Evolutionary conservation across 768 basidiomycete genomes (phyloP).

Genomic region (Rhodosporidiobolus odoratus): DNA sequence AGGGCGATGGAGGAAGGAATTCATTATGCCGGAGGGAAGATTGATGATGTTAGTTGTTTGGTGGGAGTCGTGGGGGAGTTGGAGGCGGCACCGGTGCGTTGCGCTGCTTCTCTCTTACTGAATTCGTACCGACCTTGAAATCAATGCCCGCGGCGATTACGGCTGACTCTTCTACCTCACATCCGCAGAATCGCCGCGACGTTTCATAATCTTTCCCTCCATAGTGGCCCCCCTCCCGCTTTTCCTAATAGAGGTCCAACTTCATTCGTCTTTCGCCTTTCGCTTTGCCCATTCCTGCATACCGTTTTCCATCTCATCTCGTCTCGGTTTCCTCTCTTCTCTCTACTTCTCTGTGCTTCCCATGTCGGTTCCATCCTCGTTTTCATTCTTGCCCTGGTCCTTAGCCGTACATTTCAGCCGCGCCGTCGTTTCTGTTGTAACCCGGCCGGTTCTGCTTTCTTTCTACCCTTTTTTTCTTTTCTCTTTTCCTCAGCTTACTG

Average conservation of each 20-base stretch:
- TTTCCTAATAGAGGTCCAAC: not conserved
- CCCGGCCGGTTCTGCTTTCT: too few species aligned
- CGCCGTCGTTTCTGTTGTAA: too few species aligned
- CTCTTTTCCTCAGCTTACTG: too few species aligned
- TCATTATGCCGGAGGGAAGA: slow-evolving; percentile 42
- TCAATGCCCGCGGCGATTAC: not conserved
- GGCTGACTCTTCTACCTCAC: not conserved
- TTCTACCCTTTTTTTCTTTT: too few species aligned
- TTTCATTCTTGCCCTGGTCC: too few species aligned
- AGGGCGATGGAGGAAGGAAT: slow-evolving; percentile 42
- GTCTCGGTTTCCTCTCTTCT: not conserved
- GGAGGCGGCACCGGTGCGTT: slow-evolving; percentile 33
- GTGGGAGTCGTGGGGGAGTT: slow-evolving; percentile 38
- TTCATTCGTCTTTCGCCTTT: not conserved
- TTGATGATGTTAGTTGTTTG: slow-evolving; percentile 38
- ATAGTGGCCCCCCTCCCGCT: not conserved
- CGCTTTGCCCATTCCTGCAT: not conserved
- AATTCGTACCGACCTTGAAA: too few species aligned
- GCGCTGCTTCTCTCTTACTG: not conserved
- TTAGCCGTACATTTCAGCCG: too few species aligned
- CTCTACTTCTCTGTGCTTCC: not conserved
- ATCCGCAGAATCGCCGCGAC: slow-evolving; percentile 25
- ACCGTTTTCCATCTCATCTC: not conserved
- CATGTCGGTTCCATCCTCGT: too few species aligned
- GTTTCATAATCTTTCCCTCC: not conserved